Percentiles rank a stretch among this genome's conserved stretches.
These are phyloP conservation scores for Aspergillus hiratsukae DNA, from an alignment of 2,329 filamentous ascomycete species.

Conservation along the genomic window DNA sequence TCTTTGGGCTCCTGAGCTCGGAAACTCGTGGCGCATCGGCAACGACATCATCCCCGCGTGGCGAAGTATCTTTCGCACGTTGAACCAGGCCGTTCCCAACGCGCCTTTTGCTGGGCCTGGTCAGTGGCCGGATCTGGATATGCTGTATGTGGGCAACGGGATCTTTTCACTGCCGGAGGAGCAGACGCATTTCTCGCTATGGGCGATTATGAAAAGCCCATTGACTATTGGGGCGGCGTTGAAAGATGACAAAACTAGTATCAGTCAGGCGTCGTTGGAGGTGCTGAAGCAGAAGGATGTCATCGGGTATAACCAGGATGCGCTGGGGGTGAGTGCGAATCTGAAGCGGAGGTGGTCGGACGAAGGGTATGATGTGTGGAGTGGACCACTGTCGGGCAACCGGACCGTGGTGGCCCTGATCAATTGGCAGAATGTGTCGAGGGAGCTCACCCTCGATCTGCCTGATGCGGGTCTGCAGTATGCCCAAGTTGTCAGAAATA, in stretches of 20 bases:
- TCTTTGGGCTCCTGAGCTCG: constrained; percentile 45
- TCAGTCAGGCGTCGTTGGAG: constrained; percentile 38
- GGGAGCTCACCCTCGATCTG: constrained; percentile 42
- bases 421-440: constrained; percentile 48
- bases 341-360: constrained; percentile 47
- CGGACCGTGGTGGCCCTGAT: constrained; percentile 45
- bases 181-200: constrained; percentile 51
- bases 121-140: constrained; percentile 51
- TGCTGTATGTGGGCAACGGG: constrained; percentile 49
- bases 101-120: constrained; percentile 43
- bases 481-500: constrained; percentile 30
- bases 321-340: constrained; percentile 48
- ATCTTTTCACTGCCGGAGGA: constrained; percentile 46
- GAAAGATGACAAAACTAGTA: constrained; percentile 29
- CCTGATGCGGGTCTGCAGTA: constrained; percentile 38
- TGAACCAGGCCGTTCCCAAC: constrained; percentile 50
- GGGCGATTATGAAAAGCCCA: constrained; percentile 51
- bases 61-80: constrained; percentile 49
- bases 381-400: constrained; percentile 43
- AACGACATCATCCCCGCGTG: constrained; percentile 53
- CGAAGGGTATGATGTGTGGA: constrained; percentile 51
- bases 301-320: constrained; percentile 56
- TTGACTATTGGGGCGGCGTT: constrained; percentile 47
- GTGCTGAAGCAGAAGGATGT: constrained; percentile 51
- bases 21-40: constrained; percentile 49